Evolutionary conservation across 176 grass and related monocot species (phyloP), one percentile per base, ranked within the genome.

Genomic region (Aegilops longissima): DNA sequence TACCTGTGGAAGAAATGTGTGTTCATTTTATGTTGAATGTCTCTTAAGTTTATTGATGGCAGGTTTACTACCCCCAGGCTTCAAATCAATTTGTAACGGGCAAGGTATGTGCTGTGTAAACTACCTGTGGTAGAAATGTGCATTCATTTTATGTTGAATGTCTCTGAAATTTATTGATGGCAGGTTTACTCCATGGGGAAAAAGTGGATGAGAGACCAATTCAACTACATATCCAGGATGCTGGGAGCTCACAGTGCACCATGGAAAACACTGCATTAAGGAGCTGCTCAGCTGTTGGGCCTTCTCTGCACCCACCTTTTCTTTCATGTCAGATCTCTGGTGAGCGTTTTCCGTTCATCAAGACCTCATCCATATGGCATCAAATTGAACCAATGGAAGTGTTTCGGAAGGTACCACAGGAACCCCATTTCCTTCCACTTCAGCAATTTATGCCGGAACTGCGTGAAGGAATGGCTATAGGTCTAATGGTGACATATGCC

Each of bases 381-480:
- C 3, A 73, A 78, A 70, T 95, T 72, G 91, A 95, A 75, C 30
- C 73, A 44, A 80, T 80, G 69, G 68, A 89, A 25, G 82, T 78
- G 40, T 91, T 93, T 69, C 82, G 3, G 23, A 68, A 68, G 31
- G 36, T 81, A 59, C 87, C 84, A 27, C 94, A 95, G 75, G 72
- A 11, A 18, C 94, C 94, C 11, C 94, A 95, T 93, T 95, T 95
- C 79, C 78, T 78, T 70, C 82, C 87, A 52, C 82, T 95, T 59
- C 61, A 58, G 63, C 42, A 93, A 44, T 61, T 58, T 64, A 4
- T 65, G 12, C 66, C 58, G 76, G 21, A 30, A 36, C 35, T 95
- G 35, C 84, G 91, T 70, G 94, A 95, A 89, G 94, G 94, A 71
- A 86, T 86, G 33, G 94, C 94, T 29, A 80, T 95, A 85, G 94